Evolutionary conservation across 2,329 filamentous ascomycete genomes (phyloP).

Genomic region (Pseudogymnoascus sp.): DNA sequence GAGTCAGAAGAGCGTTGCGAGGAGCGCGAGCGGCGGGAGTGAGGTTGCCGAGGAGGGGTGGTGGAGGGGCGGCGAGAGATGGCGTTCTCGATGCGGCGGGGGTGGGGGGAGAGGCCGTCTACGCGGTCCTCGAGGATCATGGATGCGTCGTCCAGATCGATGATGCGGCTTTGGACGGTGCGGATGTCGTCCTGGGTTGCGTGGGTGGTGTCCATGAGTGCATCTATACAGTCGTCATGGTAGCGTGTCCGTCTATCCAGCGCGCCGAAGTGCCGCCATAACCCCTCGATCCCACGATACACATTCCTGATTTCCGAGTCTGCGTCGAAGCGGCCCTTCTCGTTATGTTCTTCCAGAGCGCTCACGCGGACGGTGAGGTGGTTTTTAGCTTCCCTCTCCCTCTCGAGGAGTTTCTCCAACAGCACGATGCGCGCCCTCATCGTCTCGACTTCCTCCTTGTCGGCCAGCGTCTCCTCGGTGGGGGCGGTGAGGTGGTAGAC

Average conservation of each 20-base stretch:
- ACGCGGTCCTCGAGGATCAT: conserved; percentile 28
- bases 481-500: conserved; percentile 45
- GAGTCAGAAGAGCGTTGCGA: conserved; percentile 14
- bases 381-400: conserved; percentile 26
- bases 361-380: conserved; percentile 22
- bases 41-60: conserved; percentile 18
- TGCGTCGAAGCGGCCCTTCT: conserved; percentile 44
- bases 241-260: conserved; percentile 42
- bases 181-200: conserved; percentile 22
- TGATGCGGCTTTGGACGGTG: conserved; percentile 25
- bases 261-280: conserved; percentile 42
- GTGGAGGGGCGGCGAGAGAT: conserved; percentile 24
- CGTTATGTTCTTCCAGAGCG: conserved; percentile 47
- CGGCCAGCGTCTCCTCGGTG: conserved; percentile 37
- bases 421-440: conserved; percentile 39
- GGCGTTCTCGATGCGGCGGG: conserved; percentile 13
- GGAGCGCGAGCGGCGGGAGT: conserved; percentile 2
- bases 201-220: conserved; percentile 36
- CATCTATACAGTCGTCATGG: conserved; percentile 48
- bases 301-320: conserved; percentile 45
- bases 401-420: conserved; percentile 38
- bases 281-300: conserved; percentile 46
- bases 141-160: conserved; percentile 29
- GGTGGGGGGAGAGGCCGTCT: conserved; percentile 20
- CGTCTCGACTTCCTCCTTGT: conserved; percentile 41